phyloP scores from a whole-genome alignment of 805 yeast species.

The Kazachstania martiniae region DNA sequence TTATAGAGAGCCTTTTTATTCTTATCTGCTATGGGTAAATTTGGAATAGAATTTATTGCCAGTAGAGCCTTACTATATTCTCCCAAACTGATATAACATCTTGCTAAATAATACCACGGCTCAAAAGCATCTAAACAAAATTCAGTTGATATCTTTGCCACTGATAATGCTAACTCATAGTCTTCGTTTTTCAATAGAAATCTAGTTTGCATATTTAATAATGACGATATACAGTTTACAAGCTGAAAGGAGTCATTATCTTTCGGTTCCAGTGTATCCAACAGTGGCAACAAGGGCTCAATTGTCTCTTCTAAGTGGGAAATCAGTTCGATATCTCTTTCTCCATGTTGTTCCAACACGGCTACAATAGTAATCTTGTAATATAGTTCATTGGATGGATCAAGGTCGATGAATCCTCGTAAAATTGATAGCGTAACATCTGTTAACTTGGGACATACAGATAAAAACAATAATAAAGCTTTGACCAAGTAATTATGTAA shows the following conservation, averaged over 20 bases:
- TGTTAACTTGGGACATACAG: conserved; percentile 14
- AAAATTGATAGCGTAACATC: conserved; percentile 14
- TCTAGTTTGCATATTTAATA: conserved; percentile 20
- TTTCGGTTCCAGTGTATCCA: conserved; percentile 10
- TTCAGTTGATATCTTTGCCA: conserved; percentile 18
- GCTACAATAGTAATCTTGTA: conserved; percentile 19
- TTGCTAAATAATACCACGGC: conserved; percentile 23
- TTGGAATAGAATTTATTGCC: conserved; percentile 26
- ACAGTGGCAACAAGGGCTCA: conserved; percentile 10
- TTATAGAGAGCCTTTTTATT: conserved; percentile 12
- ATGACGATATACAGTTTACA: conserved; percentile 17
- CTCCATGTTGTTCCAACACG: conserved; percentile 14
- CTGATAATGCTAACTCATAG: conserved; percentile 15
- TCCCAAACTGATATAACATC: conserved; percentile 16
- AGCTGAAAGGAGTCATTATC: conserved; percentile 15
- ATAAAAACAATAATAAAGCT: conserved; percentile 28
- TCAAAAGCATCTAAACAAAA: conserved; percentile 24
- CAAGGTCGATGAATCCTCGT: conserved; percentile 8
- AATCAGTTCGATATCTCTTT: conserved; percentile 17
- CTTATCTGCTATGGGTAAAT: conserved; percentile 15
- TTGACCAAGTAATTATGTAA: conserved; percentile 45
- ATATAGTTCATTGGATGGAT: conserved; percentile 13
- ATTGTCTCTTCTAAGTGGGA: conserved; percentile 12
- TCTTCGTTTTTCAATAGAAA: conserved; percentile 19
- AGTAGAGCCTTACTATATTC: conserved; percentile 19